Evolutionary conservation across 768 basidiomycete species (phyloP).

Genomic region (Tephrocybe rancida): DNA sequence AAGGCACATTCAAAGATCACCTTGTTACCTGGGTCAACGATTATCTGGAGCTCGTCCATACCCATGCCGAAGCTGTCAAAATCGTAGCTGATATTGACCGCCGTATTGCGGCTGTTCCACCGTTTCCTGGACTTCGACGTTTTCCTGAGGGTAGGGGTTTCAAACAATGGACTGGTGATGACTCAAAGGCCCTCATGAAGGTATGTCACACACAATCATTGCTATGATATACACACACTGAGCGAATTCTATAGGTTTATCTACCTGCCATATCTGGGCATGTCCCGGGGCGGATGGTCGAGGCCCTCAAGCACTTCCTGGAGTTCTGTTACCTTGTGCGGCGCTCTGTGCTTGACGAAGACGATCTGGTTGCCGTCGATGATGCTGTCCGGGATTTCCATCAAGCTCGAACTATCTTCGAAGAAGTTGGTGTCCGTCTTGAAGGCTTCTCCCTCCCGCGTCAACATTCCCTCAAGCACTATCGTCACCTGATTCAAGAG

Average conservation of each 20-base stretch:
- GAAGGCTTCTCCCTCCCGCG: conserved; percentile 16
- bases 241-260: conserved; percentile 25
- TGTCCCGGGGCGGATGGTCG: conserved; percentile 18
- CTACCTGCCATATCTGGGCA: conserved; percentile 26
- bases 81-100: conserved; percentile 1
- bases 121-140: not conserved
- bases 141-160: conserved; percentile 2
- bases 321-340: conserved; percentile 20
- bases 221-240: not conserved
- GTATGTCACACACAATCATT: conserved; percentile 8
- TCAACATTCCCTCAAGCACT: conserved; percentile 22
- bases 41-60: not conserved
- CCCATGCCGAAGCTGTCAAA: not conserved
- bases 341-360: not conserved
- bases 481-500: conserved; percentile 7
- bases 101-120: not conserved
- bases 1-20: not conserved
- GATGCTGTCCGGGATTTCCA: conserved; percentile 17
- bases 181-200: conserved; percentile 28
- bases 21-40: not conserved
- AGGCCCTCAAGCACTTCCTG: conserved; percentile 21
- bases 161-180: conserved; percentile 11
- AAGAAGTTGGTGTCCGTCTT: conserved; percentile 6
- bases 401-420: conserved; percentile 16
- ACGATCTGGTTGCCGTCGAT: not conserved